phyloP scores from a whole-genome alignment of 1,139 yeast species.

The Debaryomyces singareniensis region DNA sequence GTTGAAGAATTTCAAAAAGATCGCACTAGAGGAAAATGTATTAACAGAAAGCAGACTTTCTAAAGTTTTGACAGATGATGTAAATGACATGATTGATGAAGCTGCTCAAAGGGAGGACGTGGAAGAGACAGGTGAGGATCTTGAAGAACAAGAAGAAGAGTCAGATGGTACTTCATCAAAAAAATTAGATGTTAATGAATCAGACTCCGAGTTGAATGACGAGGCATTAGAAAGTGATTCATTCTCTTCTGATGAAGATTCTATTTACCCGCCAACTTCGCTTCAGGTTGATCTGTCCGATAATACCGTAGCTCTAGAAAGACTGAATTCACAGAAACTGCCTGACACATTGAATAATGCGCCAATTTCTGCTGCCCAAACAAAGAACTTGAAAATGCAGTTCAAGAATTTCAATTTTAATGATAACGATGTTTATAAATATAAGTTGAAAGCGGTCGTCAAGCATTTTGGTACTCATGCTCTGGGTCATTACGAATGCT shows the following conservation, averaged over 20 bases:
- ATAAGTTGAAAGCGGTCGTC: constrained; percentile 64
- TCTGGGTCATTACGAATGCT: constrained; percentile 86
- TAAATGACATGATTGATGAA: constrained; percentile 41
- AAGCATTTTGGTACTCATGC: constrained; percentile 87
- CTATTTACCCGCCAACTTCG: constrained; percentile 8
- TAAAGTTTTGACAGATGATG: constrained; percentile 36
- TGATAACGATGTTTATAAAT: constrained; percentile 43
- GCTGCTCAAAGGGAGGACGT: constrained; percentile 36
- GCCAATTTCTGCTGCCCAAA: constrained; percentile 36
- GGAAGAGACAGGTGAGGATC: constrained; percentile 31
- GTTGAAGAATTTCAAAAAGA: constrained; percentile 28
- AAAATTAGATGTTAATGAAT: constrained; percentile 11
- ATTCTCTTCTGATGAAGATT: constrained; percentile 9
- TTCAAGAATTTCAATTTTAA: constrained; percentile 37
- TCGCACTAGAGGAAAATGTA: constrained; percentile 15
- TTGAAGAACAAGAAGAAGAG: constrained; percentile 16
- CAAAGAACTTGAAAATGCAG: constrained; percentile 30
- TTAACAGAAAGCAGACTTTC: constrained; percentile 10
- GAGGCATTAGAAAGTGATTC: constrained; percentile 12
- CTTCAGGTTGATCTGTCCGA: constrained; percentile 7
- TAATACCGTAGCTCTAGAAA: constrained; percentile 4
- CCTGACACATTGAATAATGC: constrained; percentile 31
- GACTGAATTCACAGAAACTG: not conserved
- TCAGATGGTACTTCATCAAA: constrained; percentile 6
- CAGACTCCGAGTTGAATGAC: constrained; percentile 4